A percentile compares a stretch with the other conserved stretches of the same genome.
Conservation (phyloP, 768 basidiomycete genomes). For the Stropharia rugosoannulata region DNA sequence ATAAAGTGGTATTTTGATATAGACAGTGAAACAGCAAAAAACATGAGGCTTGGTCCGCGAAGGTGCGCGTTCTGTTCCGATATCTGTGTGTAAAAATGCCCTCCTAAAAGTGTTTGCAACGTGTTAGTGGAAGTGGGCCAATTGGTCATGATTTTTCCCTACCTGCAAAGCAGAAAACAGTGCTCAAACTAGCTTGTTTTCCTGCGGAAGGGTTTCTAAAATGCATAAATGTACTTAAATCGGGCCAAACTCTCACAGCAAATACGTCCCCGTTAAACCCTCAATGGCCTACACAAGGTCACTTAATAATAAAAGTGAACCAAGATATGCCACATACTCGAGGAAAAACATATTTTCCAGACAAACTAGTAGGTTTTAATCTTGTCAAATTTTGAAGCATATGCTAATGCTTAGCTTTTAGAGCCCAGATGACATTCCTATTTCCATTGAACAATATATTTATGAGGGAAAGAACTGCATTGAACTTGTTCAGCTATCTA, state of each 20-base stretch:
- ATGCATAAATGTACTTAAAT: constrained; percentile 5
- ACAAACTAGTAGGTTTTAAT: constrained; percentile 2
- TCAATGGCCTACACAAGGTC: constrained; percentile 1
- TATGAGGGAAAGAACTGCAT: constrained; percentile 45
- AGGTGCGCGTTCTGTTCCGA: constrained; percentile 10
- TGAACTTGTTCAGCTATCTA: constrained; percentile 48
- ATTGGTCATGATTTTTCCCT: not conserved
- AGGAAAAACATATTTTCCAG: constrained; percentile 2
- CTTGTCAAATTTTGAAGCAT: not conserved
- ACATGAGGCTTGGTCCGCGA: constrained; percentile 26
- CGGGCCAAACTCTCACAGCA: not conserved
- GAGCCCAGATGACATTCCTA: constrained; percentile 9
- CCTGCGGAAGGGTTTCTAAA: constrained; percentile 21
- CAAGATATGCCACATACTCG: not conserved
- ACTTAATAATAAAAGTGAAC: constrained; percentile 5
- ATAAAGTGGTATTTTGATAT: constrained; percentile 36
- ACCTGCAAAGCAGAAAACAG: constrained; percentile 19
- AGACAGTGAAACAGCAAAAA: constrained; percentile 30
- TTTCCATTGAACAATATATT: constrained; percentile 36
- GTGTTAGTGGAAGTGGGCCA: not conserved
- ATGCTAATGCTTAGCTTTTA: not conserved
- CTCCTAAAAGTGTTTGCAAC: not conserved
- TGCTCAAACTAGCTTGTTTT: constrained; percentile 34
- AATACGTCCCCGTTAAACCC: not conserved
- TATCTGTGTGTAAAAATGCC: not conserved